Percentiles rank a stretch among this genome's conserved stretches.
Conservation (phyloP, 2,329 filamentous ascomycete species). For the Ceratocystis alfenasii region DNA sequence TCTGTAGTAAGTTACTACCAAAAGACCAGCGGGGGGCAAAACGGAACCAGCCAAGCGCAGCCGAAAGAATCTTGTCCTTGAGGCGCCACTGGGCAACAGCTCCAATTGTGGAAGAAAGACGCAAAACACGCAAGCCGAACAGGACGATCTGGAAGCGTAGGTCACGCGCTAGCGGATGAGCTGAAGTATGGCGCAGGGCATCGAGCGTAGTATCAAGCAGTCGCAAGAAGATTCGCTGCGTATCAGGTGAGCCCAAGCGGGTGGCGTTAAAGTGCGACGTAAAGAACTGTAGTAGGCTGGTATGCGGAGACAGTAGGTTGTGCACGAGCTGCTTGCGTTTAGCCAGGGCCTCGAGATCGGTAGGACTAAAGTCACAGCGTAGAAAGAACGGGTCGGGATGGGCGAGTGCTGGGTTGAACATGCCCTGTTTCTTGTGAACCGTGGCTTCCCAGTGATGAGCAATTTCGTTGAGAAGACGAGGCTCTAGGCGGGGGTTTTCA, state of each 20-base stretch:
- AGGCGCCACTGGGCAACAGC: slow-evolving; percentile 60
- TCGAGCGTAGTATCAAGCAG: slow-evolving; percentile 68
- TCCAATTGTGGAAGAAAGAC: slow-evolving; percentile 56
- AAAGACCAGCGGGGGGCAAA: slow-evolving; percentile 82
- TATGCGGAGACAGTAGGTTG: slow-evolving; percentile 75
- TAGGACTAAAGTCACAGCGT: slow-evolving; percentile 85
- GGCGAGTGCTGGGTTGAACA: slow-evolving; percentile 63
- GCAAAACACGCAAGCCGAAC: slow-evolving; percentile 67
- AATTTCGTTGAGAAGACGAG: slow-evolving; percentile 74
- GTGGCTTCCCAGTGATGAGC: slow-evolving; percentile 84
- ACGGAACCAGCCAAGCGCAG: slow-evolving; percentile 79
- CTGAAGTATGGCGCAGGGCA: slow-evolving; percentile 39
- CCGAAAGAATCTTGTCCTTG: slow-evolving; percentile 80
- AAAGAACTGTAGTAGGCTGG: slow-evolving; percentile 75
- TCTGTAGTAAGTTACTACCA: slow-evolving; percentile 81
- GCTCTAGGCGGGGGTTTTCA: slow-evolving; percentile 80
- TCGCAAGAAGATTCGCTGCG: slow-evolving; percentile 69
- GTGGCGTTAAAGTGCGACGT: slow-evolving; percentile 91
- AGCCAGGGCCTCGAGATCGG: slow-evolving; percentile 61
- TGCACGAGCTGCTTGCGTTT: slow-evolving; percentile 69
- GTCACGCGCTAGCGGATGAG: slow-evolving; percentile 78
- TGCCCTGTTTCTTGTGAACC: slow-evolving; percentile 61
- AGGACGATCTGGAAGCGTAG: slow-evolving; percentile 81
- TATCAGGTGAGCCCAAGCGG: slow-evolving; percentile 69
- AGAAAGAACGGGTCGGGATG: slow-evolving; percentile 81